Evolutionary conservation across 345 rosid species (phyloP).

Genomic region (Salix dunnii): DNA sequence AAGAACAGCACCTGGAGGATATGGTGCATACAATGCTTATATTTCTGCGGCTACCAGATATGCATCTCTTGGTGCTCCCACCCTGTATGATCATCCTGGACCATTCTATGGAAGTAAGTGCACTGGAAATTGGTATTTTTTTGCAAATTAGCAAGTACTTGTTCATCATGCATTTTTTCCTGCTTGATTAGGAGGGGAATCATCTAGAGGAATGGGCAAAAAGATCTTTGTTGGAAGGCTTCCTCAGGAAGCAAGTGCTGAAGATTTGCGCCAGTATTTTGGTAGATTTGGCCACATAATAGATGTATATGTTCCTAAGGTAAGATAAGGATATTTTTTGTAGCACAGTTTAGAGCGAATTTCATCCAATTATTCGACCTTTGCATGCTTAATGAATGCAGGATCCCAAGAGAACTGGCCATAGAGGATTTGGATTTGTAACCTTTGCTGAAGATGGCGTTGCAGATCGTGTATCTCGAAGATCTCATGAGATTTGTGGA

Average conservation of each 20-base stretch:
- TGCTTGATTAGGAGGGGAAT: constrained; percentile 55
- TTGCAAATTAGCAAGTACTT: background rate
- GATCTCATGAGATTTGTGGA: constrained; percentile 94
- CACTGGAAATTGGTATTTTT: background rate
- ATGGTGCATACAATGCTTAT: constrained; percentile 98
- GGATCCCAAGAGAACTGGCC: constrained; percentile 95
- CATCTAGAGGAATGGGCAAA: constrained; percentile 72
- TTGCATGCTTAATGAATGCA: constrained; percentile 23
- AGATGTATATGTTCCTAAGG: constrained; percentile 89
- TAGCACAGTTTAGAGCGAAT: background rate
- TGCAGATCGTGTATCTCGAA: constrained; percentile 87
- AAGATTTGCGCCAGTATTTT: constrained; percentile 83
- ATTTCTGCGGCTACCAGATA: constrained; percentile 96
- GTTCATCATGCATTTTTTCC: background rate
- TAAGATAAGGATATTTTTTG: constrained; percentile 14
- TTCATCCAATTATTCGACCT: background rate
- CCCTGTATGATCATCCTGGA: constrained; percentile 83
- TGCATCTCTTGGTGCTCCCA: constrained; percentile 91
- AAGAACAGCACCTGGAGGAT: constrained; percentile 70
- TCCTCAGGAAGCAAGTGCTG: constrained; percentile 87
- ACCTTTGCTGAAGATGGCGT: constrained; percentile 93
- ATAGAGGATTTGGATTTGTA: constrained; percentile 95
- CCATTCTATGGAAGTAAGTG: constrained; percentile 79
- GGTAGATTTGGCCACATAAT: constrained; percentile 88
- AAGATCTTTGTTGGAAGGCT: constrained; percentile 97